These are phyloP conservation scores for Saccharomycopsis fibuligera DNA, from an alignment of 805 yeast species.

Conservation along the genomic window DNA sequence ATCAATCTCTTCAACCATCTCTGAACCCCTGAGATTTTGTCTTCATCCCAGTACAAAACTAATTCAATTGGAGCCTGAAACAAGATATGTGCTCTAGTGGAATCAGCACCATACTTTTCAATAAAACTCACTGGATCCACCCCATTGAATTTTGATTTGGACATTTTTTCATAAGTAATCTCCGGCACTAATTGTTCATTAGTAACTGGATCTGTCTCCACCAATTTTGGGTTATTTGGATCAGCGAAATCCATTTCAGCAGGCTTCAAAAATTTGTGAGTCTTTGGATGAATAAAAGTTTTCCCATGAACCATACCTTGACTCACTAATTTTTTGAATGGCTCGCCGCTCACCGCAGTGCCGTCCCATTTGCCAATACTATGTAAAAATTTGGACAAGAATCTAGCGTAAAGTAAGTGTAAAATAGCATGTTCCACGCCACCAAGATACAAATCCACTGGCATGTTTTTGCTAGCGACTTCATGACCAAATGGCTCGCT, in stretches of 20 bases:
- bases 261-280: slow-evolving; percentile 71
- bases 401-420: slow-evolving; percentile 82
- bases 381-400: slow-evolving; percentile 72
- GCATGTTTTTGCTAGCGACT: slow-evolving; percentile 50
- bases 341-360: slow-evolving; percentile 53
- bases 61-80: slow-evolving; percentile 89
- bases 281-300: slow-evolving; percentile 66
- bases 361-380: slow-evolving; percentile 68
- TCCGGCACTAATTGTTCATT: slow-evolving; percentile 46
- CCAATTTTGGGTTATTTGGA: slow-evolving; percentile 23
- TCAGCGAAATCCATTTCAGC: slow-evolving; percentile 53
- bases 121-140: slow-evolving; percentile 84
- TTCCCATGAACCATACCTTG: slow-evolving; percentile 98
- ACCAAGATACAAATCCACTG: slow-evolving; percentile 88
- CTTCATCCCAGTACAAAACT: slow-evolving; percentile 83
- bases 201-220: slow-evolving; percentile 35
- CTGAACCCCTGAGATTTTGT: slow-evolving; percentile 77
- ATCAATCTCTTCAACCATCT: slow-evolving; percentile 55
- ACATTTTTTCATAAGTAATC: slow-evolving; percentile 83
- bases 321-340: slow-evolving; percentile 71
- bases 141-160: slow-evolving; percentile 92
- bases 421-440: slow-evolving; percentile 97
- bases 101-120: slow-evolving; percentile 75
- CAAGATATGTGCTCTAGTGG: slow-evolving; percentile 85
- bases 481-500: slow-evolving; percentile 46